Evolutionary conservation across 1,284 basidiomycete species (phyloP), one percentile per base, ranked within the genome.

Genomic region (Ceratobasidium sp.): DNA sequence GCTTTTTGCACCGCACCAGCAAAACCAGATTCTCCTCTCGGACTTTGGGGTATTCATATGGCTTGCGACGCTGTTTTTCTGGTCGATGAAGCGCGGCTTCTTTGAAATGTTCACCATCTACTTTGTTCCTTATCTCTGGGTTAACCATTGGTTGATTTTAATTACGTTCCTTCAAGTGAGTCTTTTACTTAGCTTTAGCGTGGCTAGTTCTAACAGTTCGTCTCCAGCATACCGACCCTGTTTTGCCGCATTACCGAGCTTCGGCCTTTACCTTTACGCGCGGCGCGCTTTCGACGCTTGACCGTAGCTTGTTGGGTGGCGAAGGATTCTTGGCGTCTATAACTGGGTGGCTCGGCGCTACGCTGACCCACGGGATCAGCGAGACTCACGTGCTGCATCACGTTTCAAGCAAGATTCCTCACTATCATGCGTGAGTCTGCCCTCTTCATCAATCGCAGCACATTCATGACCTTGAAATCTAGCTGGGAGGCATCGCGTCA

Each of bases 301-400:
- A 99, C 82, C 94, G 97, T 74, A 88, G 83, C 77, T 88, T 96
- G 76, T 85, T 97, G 46, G 94, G 94, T 62, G 92, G 92, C 76
- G 85, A 72, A 1, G 75, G 75, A n/a, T 70, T 76, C 30, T 78
- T 89, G 73, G 94, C 93, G 58, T 82, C 80, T 32, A 76, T 89
- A 76, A 89, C 89, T 85, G 92, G 82, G 67, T 94, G 90, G 90
- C 85, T 94, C 73, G 93, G 92, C 69, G 88, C 87, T 41, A 89
- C 88, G 77, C 88, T 89, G 59, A 93, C 92, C 26, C 88, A 94
- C 78, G 93, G 93, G 75, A 96, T 97, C 79, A 93, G 92, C 23
- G 94, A 97, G 84, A 97, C 96, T 34, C 96, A 97, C 81, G 91
- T 97, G 71, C 83, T 89, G 48, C 96, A 97, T 82, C 96, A 97